phyloP scores from a whole-genome alignment of 1,139 yeast genomes.

The Nakaseomyces kungkrabaensis region DNA sequence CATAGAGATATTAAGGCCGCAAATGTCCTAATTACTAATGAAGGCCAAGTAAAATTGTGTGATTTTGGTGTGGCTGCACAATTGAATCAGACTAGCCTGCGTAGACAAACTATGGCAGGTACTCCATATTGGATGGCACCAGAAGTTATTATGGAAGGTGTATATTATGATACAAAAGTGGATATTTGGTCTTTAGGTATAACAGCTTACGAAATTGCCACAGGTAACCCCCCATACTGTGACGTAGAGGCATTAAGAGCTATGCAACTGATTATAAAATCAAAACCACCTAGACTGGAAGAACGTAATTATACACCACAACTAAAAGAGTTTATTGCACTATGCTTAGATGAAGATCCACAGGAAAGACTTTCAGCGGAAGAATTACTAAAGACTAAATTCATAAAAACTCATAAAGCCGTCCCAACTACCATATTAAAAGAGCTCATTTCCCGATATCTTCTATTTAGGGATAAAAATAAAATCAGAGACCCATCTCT shows the following conservation, averaged over 20 bases:
- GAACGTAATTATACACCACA: constrained; percentile 72
- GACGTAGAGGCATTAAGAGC: constrained; percentile 94
- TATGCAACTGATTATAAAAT: constrained; percentile 84
- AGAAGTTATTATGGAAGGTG: constrained; percentile 92
- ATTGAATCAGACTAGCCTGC: constrained; percentile 61
- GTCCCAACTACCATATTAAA: constrained; percentile 52
- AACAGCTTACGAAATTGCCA: constrained; percentile 86
- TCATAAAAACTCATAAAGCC: constrained; percentile 52
- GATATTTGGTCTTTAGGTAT: constrained; percentile 94
- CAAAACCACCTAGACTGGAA: constrained; percentile 89
- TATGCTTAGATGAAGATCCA: constrained; percentile 89
- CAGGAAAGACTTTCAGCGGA: constrained; percentile 83
- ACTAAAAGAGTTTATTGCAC: constrained; percentile 80
- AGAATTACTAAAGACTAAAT: constrained; percentile 64
- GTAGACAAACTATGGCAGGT: constrained; percentile 94
- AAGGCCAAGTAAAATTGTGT: constrained; percentile 83
- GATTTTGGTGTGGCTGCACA: constrained; percentile 99
- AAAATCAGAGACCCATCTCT: constrained; percentile 40
- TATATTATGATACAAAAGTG: constrained; percentile 72
- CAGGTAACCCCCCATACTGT: constrained; percentile 96
- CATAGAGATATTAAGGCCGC: constrained; percentile 97
- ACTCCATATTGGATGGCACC: constrained; percentile 99
- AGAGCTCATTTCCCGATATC: constrained; percentile 72
- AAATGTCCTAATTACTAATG: constrained; percentile 78
- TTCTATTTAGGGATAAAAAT: constrained; percentile 64